Conservation (phyloP, 495 filamentous ascomycete species). For the Penicillium pancosmium region DNA sequence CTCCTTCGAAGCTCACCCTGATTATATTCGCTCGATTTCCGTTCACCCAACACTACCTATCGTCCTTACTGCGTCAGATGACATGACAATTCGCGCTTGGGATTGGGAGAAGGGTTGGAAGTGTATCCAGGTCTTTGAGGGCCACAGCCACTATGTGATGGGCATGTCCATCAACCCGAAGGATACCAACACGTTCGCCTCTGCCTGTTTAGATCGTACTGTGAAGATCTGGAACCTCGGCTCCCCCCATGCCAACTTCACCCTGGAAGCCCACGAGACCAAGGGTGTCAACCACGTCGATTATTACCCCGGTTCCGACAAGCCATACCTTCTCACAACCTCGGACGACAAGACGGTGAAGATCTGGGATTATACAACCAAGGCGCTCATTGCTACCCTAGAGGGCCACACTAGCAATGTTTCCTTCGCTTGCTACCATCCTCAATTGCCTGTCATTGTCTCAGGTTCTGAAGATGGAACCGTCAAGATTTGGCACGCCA, state of each 20-base stretch:
- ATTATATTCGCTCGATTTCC: conserved; percentile 96
- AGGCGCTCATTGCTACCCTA: conserved; percentile 92
- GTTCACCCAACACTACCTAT: conserved; percentile 98
- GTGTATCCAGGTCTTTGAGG: conserved; percentile 96
- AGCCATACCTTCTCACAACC: conserved; percentile 95
- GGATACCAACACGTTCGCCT: conserved; percentile 97
- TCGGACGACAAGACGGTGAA: conserved; percentile 94
- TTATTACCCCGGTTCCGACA: conserved; percentile 95
- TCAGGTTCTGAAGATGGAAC: conserved; percentile 99
- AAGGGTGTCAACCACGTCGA: conserved; percentile 99
- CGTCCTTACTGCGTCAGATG: conserved; percentile 95
- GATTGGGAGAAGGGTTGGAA: conserved; percentile 99
- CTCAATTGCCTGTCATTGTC: conserved; percentile 94
- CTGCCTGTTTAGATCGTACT: conserved; percentile 92
- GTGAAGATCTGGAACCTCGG: conserved; percentile 99
- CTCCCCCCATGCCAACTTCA: conserved; percentile 87
- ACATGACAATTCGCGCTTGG: conserved; percentile 99
- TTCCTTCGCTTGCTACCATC: conserved; percentile 98
- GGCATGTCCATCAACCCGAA: conserved; percentile 99
- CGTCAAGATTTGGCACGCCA: conserved; percentile 98
- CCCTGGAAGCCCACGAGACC: conserved; percentile 94
- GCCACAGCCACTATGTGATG: conserved; percentile 99
- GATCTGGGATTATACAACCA: conserved; percentile 99
- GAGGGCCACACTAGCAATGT: conserved; percentile 99
- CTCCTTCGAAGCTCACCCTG: conserved; percentile 95